Evolutionary conservation across 805 yeast species (phyloP).

Genomic region (Cyberlindnera euphorbiiphila): DNA sequence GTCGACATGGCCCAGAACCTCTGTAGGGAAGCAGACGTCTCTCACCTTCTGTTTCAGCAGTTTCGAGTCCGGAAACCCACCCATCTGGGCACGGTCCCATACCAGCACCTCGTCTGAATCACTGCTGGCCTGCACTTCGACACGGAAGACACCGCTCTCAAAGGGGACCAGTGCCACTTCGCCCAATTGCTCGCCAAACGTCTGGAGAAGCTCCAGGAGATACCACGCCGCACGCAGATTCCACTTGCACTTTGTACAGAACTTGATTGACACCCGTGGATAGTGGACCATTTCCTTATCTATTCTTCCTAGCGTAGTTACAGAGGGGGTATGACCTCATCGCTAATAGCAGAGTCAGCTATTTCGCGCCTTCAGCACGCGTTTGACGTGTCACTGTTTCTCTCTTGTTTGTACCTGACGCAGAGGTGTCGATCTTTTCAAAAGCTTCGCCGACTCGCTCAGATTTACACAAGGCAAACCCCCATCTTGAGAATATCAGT

Average conservation of each 20-base stretch:
- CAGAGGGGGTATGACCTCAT: neutral
- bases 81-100: conserved; percentile 60
- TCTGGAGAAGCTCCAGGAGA: conserved; percentile 77
- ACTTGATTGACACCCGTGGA: conserved; percentile 66
- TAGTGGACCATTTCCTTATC: conserved; percentile 23
- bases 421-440: too few relatives aligned
- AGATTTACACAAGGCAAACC: too few relatives aligned
- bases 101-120: conserved; percentile 32
- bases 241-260: conserved; percentile 87
- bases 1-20: conserved; percentile 64
- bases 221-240: conserved; percentile 86
- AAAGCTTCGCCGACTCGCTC: too few relatives aligned
- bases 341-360: neutral
- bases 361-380: too few relatives aligned
- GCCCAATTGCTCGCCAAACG: conserved; percentile 58
- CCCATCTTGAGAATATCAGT: too few relatives aligned
- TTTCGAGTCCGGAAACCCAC: conserved; percentile 88
- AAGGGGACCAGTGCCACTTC: conserved; percentile 51
- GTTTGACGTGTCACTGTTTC: too few relatives aligned
- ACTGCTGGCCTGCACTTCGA: conserved; percentile 42
- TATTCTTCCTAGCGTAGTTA: neutral
- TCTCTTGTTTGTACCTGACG: too few relatives aligned
- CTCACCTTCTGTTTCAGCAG: conserved; percentile 66
- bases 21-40: conserved; percentile 50
- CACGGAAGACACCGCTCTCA: conserved; percentile 54